Evolutionary conservation across 1,139 yeast species (phyloP).

Genomic region (Magnusiomyces suaveolens): DNA sequence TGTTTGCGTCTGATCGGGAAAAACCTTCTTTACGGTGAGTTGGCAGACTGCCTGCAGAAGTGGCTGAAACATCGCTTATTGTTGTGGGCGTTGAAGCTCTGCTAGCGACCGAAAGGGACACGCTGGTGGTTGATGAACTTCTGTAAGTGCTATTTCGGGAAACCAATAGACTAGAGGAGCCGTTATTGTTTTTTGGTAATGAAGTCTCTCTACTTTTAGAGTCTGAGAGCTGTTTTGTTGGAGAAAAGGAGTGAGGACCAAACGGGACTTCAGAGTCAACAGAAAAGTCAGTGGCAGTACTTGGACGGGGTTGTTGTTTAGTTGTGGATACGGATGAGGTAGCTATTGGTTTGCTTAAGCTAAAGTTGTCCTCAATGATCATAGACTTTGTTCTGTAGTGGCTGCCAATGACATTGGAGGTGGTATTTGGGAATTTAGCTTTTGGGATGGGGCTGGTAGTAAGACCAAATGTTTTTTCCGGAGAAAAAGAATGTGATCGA

Average conservation of each 20-base stretch:
- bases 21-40: constrained; percentile 7
- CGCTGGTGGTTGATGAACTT: constrained; percentile 23
- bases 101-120: constrained; percentile 20
- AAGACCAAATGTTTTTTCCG: neutral
- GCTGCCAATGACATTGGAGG: neutral
- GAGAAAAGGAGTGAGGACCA: constrained; percentile 22
- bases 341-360: neutral
- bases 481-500: neutral
- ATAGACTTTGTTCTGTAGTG: constrained; percentile 1
- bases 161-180: neutral
- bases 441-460: neutral
- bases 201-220: neutral
- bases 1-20: constrained; percentile 6
- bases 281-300: neutral
- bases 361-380: neutral
- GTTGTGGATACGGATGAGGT: neutral
- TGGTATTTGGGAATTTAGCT: neutral
- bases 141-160: constrained; percentile 21
- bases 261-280: constrained; percentile 20
- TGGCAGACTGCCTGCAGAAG: constrained; percentile 71
- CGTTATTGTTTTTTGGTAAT: constrained; percentile 2
- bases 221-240: constrained; percentile 1
- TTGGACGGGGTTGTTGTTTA: neutral
- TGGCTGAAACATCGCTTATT: constrained; percentile 65
- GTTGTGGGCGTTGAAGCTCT: constrained; percentile 29